These are phyloP conservation scores for Themeda triandra DNA, from an alignment of 176 grass and related monocot genomes.

Conservation along the genomic window DNA sequence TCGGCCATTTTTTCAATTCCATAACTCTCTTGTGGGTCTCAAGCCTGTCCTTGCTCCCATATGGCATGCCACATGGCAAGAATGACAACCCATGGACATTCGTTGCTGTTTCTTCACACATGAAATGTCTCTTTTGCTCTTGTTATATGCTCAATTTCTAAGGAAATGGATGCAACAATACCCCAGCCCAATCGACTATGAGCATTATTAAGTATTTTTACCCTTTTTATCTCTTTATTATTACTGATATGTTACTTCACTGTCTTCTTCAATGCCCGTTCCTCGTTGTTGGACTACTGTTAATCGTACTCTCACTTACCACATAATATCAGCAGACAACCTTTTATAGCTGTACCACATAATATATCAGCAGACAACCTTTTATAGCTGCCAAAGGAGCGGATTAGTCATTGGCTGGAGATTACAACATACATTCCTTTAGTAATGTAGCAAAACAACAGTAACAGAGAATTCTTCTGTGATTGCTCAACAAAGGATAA, in stretches of 20 bases:
- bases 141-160: neutral
- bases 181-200: neutral
- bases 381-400: too few species aligned
- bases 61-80: too few species aligned
- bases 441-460: too few species aligned
- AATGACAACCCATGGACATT: neutral
- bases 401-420: too few species aligned
- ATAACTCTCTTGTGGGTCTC: neutral
- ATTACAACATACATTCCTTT: neutral
- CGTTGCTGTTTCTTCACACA: neutral
- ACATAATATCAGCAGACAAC: too few species aligned
- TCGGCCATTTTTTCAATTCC: neutral
- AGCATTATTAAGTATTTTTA: neutral
- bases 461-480: neutral
- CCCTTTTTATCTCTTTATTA: neutral
- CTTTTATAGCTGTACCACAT: too few species aligned
- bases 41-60: neutral
- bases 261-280: neutral
- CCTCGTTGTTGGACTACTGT: neutral
- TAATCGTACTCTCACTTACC: too few species aligned
- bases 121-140: neutral
- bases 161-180: neutral
- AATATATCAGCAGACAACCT: too few species aligned
- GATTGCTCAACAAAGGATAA: neutral
- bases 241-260: neutral